These are phyloP conservation scores for Mollisia scopiformis DNA, from an alignment of 2,329 filamentous ascomycete species.

Conservation along the genomic window DNA sequence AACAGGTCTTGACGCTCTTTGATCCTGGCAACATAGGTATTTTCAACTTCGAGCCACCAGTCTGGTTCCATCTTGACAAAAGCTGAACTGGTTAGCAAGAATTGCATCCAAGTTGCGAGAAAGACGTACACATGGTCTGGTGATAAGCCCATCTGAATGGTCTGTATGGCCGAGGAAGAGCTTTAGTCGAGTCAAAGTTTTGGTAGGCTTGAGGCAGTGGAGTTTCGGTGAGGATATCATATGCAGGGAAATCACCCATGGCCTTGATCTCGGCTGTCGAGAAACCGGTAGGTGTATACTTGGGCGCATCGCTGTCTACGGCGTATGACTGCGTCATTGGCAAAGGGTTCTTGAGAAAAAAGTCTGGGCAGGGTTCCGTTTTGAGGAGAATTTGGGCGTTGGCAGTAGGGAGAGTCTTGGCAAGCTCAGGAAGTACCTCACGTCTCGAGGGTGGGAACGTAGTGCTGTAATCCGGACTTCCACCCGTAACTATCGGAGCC, in stretches of 20 bases:
- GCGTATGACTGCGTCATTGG: slow-evolving; percentile 30
- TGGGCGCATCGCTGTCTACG: slow-evolving; percentile 32
- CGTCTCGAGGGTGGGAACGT: slow-evolving; percentile 35
- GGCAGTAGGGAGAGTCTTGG: slow-evolving; percentile 21
- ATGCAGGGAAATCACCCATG: slow-evolving; percentile 79
- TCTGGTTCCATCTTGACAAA: slow-evolving; percentile 77
- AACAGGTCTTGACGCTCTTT: slow-evolving; percentile 69
- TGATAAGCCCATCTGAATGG: slow-evolving; percentile 86
- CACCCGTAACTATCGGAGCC: neutral
- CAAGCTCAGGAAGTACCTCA: slow-evolving; percentile 29
- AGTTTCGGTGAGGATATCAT: slow-evolving; percentile 74
- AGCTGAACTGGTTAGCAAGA: slow-evolving; percentile 49
- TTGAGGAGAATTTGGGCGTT: slow-evolving; percentile 23
- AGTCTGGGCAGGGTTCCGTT: slow-evolving; percentile 22
- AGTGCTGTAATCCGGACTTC: slow-evolving; percentile 25
- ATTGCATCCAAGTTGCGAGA: neutral
- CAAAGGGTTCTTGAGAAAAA: slow-evolving; percentile 25
- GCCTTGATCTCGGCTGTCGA: slow-evolving; percentile 69
- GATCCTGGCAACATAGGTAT: slow-evolving; percentile 69
- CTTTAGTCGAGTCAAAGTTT: slow-evolving; percentile 70
- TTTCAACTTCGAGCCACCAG: slow-evolving; percentile 90
- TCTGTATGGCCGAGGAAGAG: slow-evolving; percentile 74
- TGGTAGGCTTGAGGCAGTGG: slow-evolving; percentile 66
- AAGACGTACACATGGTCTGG: slow-evolving; percentile 81
- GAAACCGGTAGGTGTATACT: slow-evolving; percentile 69